phyloP scores from a whole-genome alignment of 1,139 yeast species.

The Yamadazyma diddensiae region DNA sequence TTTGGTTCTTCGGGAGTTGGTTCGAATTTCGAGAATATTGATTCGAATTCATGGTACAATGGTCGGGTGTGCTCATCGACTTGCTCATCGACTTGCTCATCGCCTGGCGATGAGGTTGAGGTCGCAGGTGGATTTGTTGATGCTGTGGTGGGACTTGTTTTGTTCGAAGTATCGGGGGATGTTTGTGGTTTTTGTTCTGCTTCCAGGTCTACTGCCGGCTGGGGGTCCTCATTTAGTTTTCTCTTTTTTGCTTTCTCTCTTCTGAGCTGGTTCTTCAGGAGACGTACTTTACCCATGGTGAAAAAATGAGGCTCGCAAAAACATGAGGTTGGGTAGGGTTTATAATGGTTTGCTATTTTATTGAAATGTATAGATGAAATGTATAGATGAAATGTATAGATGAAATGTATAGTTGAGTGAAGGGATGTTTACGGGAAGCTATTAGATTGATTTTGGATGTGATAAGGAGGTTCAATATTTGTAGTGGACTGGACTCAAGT shows the following conservation, averaged over 20 bases:
- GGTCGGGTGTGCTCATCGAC: background rate
- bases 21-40: conserved; percentile 2
- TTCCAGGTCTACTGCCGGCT: background rate
- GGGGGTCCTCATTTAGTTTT: conserved; percentile 25
- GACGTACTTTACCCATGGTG: conserved; percentile 22
- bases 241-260: conserved; percentile 57
- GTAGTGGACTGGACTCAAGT: too few relatives aligned
- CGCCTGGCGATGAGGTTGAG: background rate
- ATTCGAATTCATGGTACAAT: conserved; percentile 1
- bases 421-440: too few relatives aligned
- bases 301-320: conserved; percentile 1
- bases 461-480: too few relatives aligned
- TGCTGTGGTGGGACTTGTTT: background rate
- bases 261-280: conserved; percentile 62
- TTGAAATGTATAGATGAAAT: too few relatives aligned
- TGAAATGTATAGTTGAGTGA: too few relatives aligned
- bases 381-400: too few relatives aligned
- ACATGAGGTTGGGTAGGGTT: too few relatives aligned
- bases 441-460: too few relatives aligned
- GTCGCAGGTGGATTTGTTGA: background rate
- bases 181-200: too few relatives aligned
- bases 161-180: background rate
- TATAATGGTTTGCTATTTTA: too few relatives aligned
- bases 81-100: background rate
- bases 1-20: conserved; percentile 4